phyloP scores from a whole-genome alignment of 1,139 yeast genomes.

The Schwanniomyces etchellsii region DNA sequence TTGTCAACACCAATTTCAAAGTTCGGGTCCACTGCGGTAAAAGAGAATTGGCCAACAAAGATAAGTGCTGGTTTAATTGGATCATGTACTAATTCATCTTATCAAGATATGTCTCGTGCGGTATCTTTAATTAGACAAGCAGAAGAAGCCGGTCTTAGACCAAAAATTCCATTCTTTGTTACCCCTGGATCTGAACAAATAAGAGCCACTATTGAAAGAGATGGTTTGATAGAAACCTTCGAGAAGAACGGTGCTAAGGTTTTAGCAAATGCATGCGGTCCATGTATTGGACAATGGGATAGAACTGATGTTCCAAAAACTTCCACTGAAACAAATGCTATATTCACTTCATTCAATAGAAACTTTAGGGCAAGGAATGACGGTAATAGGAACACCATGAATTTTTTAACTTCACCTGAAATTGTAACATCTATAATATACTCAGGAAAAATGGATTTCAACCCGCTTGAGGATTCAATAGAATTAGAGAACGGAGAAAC shows the following conservation, averaged over 20 bases:
- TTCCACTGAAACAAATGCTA: slow-evolving; percentile 68
- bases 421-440: slow-evolving; percentile 95
- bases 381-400: slow-evolving; percentile 95
- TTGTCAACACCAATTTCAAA: slow-evolving; percentile 78
- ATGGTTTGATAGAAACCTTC: slow-evolving; percentile 77
- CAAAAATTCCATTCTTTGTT: slow-evolving; percentile 87
- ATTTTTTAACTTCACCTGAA: slow-evolving; percentile 94
- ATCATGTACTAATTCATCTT: slow-evolving; percentile 95
- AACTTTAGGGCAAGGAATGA: slow-evolving; percentile 96
- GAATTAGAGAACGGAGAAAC: slow-evolving; percentile 56
- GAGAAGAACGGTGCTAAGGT: slow-evolving; percentile 85
- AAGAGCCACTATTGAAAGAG: slow-evolving; percentile 94
- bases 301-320: slow-evolving; percentile 62
- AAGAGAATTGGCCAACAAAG: slow-evolving; percentile 74
- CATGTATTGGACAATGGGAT: slow-evolving; percentile 99
- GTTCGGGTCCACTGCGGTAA: slow-evolving; percentile 56
- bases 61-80: slow-evolving; percentile 93
- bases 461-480: slow-evolving; percentile 79
- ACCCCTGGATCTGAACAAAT: slow-evolving; percentile 99
- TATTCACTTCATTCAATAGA: slow-evolving; percentile 93
- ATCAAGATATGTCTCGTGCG: slow-evolving; percentile 96
- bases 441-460: slow-evolving; percentile 83
- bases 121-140: slow-evolving; percentile 86
- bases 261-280: slow-evolving; percentile 97
- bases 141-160: slow-evolving; percentile 76